A percentile compares a stretch with the other conserved stretches of the same genome.
Evolutionary conservation across 2,329 filamentous ascomycete genomes (phyloP).

Genomic region (Aspergillus flavus): DNA sequence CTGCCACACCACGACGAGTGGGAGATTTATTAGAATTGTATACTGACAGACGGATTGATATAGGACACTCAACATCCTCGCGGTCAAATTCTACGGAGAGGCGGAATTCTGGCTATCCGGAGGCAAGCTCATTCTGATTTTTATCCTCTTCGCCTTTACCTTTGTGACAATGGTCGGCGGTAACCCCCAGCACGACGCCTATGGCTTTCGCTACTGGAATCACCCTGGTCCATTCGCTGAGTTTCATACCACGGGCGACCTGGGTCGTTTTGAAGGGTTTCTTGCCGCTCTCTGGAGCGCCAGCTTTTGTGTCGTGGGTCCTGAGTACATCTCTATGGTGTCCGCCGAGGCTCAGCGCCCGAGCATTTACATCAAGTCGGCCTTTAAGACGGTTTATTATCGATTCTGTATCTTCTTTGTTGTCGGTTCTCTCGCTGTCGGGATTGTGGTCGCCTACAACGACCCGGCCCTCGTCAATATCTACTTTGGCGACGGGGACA

Average conservation of each 20-base stretch:
- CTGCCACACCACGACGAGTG: background rate
- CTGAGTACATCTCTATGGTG: constrained; percentile 63
- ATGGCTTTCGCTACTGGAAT: constrained; percentile 68
- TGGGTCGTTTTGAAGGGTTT: constrained; percentile 59
- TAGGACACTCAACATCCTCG: constrained; percentile 66
- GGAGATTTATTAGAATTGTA: background rate
- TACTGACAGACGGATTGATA: background rate
- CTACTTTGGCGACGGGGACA: constrained; percentile 29
- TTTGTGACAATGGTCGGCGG: constrained; percentile 80
- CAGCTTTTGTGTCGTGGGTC: constrained; percentile 64
- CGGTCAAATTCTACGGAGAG: constrained; percentile 71
- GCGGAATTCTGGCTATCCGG: constrained; percentile 52
- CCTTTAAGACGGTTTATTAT: constrained; percentile 76
- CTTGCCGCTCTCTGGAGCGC: constrained; percentile 73
- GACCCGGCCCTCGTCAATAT: constrained; percentile 47
- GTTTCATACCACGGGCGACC: constrained; percentile 60
- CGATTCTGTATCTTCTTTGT: constrained; percentile 75
- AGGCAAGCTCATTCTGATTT: constrained; percentile 68
- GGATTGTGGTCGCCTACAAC: constrained; percentile 69
- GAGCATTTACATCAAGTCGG: constrained; percentile 68
- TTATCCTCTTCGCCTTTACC: constrained; percentile 71
- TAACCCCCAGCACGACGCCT: constrained; percentile 69
- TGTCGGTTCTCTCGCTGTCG: constrained; percentile 69
- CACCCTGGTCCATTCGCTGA: constrained; percentile 69
- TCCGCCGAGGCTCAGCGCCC: constrained; percentile 72